phyloP scores from a whole-genome alignment of 2,329 filamentous ascomycete species.

The Alternaria brassicae region DNA sequence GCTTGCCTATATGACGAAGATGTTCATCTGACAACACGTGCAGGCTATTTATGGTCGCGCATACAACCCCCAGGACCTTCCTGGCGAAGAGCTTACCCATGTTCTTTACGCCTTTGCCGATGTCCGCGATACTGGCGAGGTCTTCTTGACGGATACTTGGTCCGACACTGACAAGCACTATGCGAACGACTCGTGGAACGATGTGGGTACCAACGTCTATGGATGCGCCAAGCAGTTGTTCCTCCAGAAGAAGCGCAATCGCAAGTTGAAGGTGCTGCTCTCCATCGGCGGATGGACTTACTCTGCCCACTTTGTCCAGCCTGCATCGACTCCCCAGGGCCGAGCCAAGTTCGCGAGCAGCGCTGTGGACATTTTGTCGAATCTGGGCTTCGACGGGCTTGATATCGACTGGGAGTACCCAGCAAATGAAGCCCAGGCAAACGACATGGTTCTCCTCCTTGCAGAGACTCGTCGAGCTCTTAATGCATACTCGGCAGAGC shows the following conservation, averaged over 20 bases:
- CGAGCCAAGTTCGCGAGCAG: constrained; percentile 45
- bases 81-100: constrained; percentile 45
- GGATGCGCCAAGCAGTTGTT: constrained; percentile 50
- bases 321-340: constrained; percentile 41
- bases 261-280: constrained; percentile 48
- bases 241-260: constrained; percentile 47
- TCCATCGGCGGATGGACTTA: constrained; percentile 52
- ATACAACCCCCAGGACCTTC: constrained; percentile 47
- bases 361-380: constrained; percentile 41
- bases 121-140: constrained; percentile 47
- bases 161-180: constrained; percentile 51
- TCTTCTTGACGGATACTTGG: constrained; percentile 49
- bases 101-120: constrained; percentile 51
- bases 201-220: constrained; percentile 49
- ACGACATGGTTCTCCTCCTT: constrained; percentile 45
- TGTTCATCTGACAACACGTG: constrained; percentile 6
- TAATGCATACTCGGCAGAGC: constrained; percentile 50
- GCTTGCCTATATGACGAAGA: constrained; percentile 1
- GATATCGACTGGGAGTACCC: constrained; percentile 52
- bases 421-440: constrained; percentile 39
- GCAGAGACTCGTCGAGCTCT: constrained; percentile 45
- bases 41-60: constrained; percentile 50
- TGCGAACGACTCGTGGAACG: constrained; percentile 49
- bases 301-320: constrained; percentile 45
- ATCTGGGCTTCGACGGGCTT: constrained; percentile 49